A percentile compares a stretch with the other conserved stretches of the same genome.
Conservation (phyloP, 164 flowering plant genomes). For the Kingdonia uniflora region DNA sequence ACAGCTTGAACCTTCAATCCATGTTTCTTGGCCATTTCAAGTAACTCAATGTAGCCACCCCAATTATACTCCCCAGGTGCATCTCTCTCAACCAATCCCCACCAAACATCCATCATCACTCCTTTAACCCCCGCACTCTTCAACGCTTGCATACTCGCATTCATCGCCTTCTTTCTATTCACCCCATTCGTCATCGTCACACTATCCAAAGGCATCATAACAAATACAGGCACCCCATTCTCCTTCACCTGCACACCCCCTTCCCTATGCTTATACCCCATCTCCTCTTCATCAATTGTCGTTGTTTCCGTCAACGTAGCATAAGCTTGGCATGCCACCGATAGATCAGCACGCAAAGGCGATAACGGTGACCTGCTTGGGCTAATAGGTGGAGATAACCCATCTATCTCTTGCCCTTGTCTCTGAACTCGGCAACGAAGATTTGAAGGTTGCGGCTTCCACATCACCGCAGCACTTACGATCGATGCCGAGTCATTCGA, state of each 20-base stretch:
- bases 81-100: conserved; percentile 95
- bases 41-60: conserved; percentile 80
- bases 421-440: conserved; percentile 31
- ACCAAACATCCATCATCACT: conserved; percentile 97
- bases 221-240: conserved; percentile 85
- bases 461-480: conserved; percentile 22
- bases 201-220: conserved; percentile 96
- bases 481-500: conserved; percentile 6
- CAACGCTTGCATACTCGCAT: conserved; percentile 73
- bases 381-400: conserved; percentile 52
- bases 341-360: conserved; percentile 44
- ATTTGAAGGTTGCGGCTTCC: conserved; percentile 33
- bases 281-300: conserved; percentile 8
- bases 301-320: neutral
- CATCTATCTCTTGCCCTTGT: conserved; percentile 18
- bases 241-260: conserved; percentile 24
- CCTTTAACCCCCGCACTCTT: conserved; percentile 97
- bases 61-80: conserved; percentile 68
- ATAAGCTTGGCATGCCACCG: conserved; percentile 61
- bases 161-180: conserved; percentile 78
- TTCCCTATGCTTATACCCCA: conserved; percentile 19
- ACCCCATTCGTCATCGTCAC: conserved; percentile 61
- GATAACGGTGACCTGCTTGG: conserved; percentile 46
- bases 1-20: conserved; percentile 97
- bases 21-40: conserved; percentile 77